Evolutionary conservation across 1,284 basidiomycete species (phyloP), one percentile per base, ranked within the genome.

Genomic region (Vanrija humicola): DNA sequence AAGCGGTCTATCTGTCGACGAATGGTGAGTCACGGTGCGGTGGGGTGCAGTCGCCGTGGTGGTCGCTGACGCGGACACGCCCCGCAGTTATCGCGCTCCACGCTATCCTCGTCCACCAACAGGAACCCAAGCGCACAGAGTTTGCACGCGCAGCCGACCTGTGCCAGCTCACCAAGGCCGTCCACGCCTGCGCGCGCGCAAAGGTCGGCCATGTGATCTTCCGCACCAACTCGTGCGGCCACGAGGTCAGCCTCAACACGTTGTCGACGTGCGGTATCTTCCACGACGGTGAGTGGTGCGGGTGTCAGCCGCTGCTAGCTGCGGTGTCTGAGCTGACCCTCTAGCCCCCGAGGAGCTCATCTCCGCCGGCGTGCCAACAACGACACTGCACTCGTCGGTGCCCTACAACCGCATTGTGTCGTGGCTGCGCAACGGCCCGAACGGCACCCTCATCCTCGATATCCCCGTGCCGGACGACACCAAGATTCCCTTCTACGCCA

Each of bases 391-490:
- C 57, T 61, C 64, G 44, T 48, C 50, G 8, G 59, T 61, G 6
- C 59, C 59, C 3, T 61, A 50, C 53, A 38, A 45, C 7, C 50
- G 59, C 34, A 25, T 61, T 19, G 43, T 23, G 8, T 50, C 55
- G 38, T 61, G 59, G 59, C 49, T 55, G n/a, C 52, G 56, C 5
- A 54, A 58, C 16, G 40, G 56, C n/a, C 50, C 46, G 3, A 21
- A 19, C 16, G 54, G 55, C 12, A 6, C n/a, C 5, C 47, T 62
- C 12, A n/a, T 62, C 6, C 50, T 71, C 38, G 52, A 60, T 43
- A 53, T 67, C 18, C 62, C 67, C 14, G 58, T 66, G n/a, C 65
- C 64, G 2, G 67, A 66, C 45, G 62, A 71, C 52, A 58, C 58
- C 25, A 28, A 43, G 5, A 52, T 72, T 14, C 64, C 63, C 2